These are phyloP conservation scores for Penicillium flavigenum DNA, from an alignment of 495 filamentous ascomycete species.

Conservation along the genomic window DNA sequence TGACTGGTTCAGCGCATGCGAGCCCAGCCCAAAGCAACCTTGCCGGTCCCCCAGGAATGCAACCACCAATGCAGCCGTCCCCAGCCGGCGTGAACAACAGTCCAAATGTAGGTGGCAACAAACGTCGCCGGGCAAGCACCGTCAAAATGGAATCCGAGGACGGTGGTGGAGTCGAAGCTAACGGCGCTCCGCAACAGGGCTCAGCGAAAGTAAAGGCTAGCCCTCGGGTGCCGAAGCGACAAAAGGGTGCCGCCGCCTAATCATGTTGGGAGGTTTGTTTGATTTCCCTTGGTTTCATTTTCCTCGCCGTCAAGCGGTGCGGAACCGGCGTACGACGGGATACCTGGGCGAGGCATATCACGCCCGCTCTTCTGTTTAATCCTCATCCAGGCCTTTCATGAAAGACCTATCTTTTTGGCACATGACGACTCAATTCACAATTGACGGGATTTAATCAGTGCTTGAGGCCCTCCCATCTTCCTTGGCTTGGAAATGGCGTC, in stretches of 20 bases:
- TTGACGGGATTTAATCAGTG: constrained; percentile 27
- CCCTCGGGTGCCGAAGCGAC: constrained; percentile 55
- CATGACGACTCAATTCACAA: constrained; percentile 26
- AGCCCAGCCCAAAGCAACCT: constrained; percentile 48
- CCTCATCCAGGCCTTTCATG: constrained; percentile 29
- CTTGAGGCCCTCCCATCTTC: constrained; percentile 7
- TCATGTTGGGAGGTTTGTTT: constrained; percentile 5
- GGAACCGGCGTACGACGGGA: constrained; percentile 40
- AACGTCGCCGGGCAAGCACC: constrained; percentile 71
- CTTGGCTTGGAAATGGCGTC: constrained; percentile 9
- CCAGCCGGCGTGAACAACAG: constrained; percentile 82
- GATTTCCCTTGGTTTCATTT: constrained; percentile 18
- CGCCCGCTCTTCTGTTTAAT: constrained; percentile 20
- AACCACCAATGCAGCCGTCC: constrained; percentile 65
- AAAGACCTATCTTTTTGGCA: constrained; percentile 24
- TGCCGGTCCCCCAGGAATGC: constrained; percentile 59
- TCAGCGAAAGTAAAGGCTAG: constrained; percentile 56
- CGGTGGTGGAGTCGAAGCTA: constrained; percentile 45
- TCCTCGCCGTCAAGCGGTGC: constrained; percentile 30
- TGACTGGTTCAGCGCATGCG: constrained; percentile 47
- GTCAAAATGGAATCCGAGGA: constrained; percentile 76
- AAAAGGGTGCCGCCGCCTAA: constrained; percentile 47
- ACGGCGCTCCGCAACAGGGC: constrained; percentile 43
- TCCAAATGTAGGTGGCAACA: constrained; percentile 68
- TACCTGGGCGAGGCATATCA: constrained; percentile 29